Base-by-base conservation (phyloP, 2,329 filamentous ascomycete species). In the Scedosporium dehoogii region DNA sequence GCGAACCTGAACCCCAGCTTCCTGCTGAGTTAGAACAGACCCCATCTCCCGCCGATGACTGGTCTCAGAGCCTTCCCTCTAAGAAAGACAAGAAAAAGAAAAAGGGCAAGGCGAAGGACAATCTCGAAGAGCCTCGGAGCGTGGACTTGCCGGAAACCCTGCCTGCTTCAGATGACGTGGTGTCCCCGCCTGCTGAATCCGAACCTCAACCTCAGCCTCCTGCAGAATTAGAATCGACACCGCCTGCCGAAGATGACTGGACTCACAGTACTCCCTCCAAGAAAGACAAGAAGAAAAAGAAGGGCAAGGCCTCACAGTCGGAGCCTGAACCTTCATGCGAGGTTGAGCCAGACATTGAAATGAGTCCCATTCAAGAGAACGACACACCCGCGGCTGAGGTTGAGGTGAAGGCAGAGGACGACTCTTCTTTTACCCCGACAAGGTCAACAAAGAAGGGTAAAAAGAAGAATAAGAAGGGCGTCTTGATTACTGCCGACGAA, bases 371-470 rank as follows among this genome's bases (percentile, higher is more conserved):
- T 48, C 16, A 18, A n/a, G n/a, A 18, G 6, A n/a, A 6, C 18
- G 44, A 48, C 44, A 21, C 4, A 3, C 44, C 16, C n/a, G 4
- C 18, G 6, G 16, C 12, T 23, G 51, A 25, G 23, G 51, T 23
- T 6, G 51, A 55, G 23, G 21, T 16, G 6, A 55, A 55, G 12
- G 12, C 21, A 10, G 66, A 69, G 33, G 67, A 68, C 18, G 67
- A 70, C 55, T 57, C 61, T 9, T 63, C 67, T 3, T 41, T 58
- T 3, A 14, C 62, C n/a, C 61, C 63, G 42, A 72, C 70, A 66
- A 73, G 70, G 63, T 68, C 64, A 38, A 38, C 33, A 58, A 72
- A 73, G 60, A 74, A 74, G 63, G 67, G 68, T 53, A 73, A 73
- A 65, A 71, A 71, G 63, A 70, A 72, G 64, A 48, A 48, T 10